Conservation (phyloP, 768 basidiomycete genomes). For the Omphalotus guepiniiformis region DNA sequence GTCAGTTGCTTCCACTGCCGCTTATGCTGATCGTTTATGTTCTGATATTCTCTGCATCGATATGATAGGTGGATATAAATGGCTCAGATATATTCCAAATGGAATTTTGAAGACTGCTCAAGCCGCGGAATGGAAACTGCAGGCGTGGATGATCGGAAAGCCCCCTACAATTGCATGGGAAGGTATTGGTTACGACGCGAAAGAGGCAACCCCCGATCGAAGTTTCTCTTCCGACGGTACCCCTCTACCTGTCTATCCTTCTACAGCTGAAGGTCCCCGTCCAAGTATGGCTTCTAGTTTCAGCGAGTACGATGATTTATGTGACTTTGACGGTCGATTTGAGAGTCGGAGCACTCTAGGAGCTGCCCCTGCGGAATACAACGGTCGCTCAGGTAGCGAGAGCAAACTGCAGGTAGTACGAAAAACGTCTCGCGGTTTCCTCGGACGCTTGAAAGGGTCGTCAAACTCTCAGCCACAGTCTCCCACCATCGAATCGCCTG, state of each 20-base stretch:
- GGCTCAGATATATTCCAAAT: constrained; percentile 95
- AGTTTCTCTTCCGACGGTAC: constrained; percentile 14
- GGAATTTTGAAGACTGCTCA: constrained; percentile 92
- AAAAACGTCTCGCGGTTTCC: constrained; percentile 65
- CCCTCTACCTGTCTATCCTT: constrained; percentile 28
- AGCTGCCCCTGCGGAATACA: constrained; percentile 25
- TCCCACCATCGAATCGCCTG: constrained; percentile 35
- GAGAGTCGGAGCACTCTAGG: constrained; percentile 76
- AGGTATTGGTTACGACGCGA: constrained; percentile 77
- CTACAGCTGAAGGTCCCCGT: constrained; percentile 42
- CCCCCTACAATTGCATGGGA: constrained; percentile 81
- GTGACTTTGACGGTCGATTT: constrained; percentile 84
- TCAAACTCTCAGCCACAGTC: constrained; percentile 42
- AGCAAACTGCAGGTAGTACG: constrained; percentile 36
- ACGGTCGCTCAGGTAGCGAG: constrained; percentile 27
- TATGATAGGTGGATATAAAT: constrained; percentile 76
- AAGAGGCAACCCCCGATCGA: constrained; percentile 11
- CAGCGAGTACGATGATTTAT: constrained; percentile 85
- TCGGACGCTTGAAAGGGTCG: constrained; percentile 55
- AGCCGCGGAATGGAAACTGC: constrained; percentile 95
- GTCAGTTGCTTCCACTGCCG: constrained; percentile 41
- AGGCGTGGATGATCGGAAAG: constrained; percentile 97
- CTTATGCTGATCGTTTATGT: constrained; percentile 10
- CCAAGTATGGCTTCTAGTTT: constrained; percentile 75
- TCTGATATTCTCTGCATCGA: not conserved